Evolutionary conservation across 805 yeast genomes (phyloP).

Genomic region (Zygosaccharomyces pseudorouxii): DNA sequence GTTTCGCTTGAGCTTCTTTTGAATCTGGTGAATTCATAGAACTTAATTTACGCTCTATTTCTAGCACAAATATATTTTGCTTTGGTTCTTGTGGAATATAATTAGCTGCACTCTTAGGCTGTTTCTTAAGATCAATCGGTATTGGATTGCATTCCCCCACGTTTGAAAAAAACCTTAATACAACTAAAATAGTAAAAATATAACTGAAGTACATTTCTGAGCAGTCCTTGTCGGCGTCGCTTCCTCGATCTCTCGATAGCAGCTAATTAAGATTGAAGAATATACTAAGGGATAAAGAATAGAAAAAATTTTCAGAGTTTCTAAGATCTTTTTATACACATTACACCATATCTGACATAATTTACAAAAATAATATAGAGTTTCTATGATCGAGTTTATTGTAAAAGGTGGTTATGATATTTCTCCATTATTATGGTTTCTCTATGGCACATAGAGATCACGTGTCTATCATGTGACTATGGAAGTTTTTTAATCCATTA

Average conservation of each 20-base stretch:
- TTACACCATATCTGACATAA: too few species aligned
- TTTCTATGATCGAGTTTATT: not conserved
- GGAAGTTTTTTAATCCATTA: not conserved
- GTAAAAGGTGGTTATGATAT: not conserved
- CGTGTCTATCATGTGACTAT: conserved; percentile 1
- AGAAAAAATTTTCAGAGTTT: too few species aligned
- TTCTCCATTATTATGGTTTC: not conserved
- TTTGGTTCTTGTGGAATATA: not conserved
- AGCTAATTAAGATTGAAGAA: too few species aligned
- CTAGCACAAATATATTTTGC: not conserved
- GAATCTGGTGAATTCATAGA: not conserved
- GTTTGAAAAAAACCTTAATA: not conserved
- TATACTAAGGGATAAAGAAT: too few species aligned
- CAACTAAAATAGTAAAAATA: not conserved
- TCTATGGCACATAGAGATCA: not conserved
- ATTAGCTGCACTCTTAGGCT: not conserved
- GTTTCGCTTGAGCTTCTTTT: not conserved
- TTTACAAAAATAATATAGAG: too few species aligned
- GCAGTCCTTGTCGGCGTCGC: not conserved
- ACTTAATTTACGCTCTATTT: not conserved
- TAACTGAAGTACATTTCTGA: not conserved
- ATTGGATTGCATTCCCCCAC: not conserved
- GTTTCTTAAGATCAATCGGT: not conserved
- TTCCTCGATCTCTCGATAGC: not conserved
- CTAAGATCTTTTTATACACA: not conserved